These are phyloP conservation scores for Sporisorium scitamineum DNA, from an alignment of 1,284 basidiomycete species.

Conservation along the genomic window DNA sequence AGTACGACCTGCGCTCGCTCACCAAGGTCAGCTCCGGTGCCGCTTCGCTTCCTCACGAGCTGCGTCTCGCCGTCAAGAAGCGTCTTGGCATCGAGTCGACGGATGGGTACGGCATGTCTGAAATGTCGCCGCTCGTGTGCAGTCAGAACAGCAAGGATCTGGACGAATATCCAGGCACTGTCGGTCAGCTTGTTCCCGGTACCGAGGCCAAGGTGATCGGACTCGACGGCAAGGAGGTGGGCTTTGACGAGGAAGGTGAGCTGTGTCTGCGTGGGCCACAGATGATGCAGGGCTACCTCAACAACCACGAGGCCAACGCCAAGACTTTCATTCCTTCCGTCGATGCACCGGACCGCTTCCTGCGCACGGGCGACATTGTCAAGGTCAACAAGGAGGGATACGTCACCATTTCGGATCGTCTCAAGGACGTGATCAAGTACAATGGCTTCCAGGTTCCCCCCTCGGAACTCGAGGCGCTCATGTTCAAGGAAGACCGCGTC, in stretches of 20 bases:
- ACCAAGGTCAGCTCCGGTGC: conserved; percentile 64
- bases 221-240: conserved; percentile 49
- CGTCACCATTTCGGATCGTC: conserved; percentile 61
- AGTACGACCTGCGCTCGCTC: conserved; percentile 62
- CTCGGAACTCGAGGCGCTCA: conserved; percentile 62
- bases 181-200: conserved; percentile 60
- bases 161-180: conserved; percentile 45
- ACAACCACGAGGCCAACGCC: conserved; percentile 63
- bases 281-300: conserved; percentile 67
- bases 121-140: conserved; percentile 66
- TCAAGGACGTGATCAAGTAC: conserved; percentile 68
- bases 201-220: conserved; percentile 62
- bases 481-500: conserved; percentile 52
- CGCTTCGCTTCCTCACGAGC: conserved; percentile 56
- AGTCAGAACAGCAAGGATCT: conserved; percentile 61
- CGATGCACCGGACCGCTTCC: conserved; percentile 45
- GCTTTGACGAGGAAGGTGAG: conserved; percentile 60
- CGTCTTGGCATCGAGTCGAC: conserved; percentile 59
- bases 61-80: conserved; percentile 53
- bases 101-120: conserved; percentile 68
- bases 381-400: conserved; percentile 59
- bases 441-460: conserved; percentile 68
- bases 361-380: conserved; percentile 66
- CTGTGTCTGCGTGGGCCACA: conserved; percentile 64
- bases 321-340: conserved; percentile 47